Conservation (phyloP, 805 yeast species). For the Starmerella vaccinii region DNA sequence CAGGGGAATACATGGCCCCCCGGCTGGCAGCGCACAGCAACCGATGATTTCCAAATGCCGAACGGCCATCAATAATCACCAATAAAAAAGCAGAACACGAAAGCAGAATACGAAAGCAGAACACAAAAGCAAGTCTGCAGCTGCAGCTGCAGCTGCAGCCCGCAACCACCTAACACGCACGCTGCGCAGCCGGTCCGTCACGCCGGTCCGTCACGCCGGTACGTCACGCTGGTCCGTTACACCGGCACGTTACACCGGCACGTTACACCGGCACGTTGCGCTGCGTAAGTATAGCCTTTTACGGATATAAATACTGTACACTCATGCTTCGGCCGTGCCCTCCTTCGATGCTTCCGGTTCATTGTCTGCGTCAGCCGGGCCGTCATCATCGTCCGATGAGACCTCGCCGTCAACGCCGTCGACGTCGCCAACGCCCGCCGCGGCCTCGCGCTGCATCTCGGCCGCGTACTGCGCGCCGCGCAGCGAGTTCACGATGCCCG, state of each 20-base stretch:
- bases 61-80: neutral
- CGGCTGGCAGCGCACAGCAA: constrained; percentile 22
- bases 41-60: constrained; percentile 16
- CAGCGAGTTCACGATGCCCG: constrained; percentile 50
- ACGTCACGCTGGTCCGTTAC: too few species aligned
- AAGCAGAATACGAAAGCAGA: too few species aligned
- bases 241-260: too few species aligned
- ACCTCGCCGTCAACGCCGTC: constrained; percentile 19
- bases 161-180: too few species aligned
- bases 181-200: too few species aligned
- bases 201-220: too few species aligned
- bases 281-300: neutral
- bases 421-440: constrained; percentile 18
- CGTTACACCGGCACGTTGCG: too few species aligned
- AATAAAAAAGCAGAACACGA: neutral
- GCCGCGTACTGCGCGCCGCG: constrained; percentile 62
- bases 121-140: too few species aligned
- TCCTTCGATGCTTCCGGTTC: neutral
- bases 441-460: constrained; percentile 24
- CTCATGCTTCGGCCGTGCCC: constrained; percentile 1
- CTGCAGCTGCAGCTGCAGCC: too few species aligned
- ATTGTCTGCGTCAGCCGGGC: constrained; percentile 5
- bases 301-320: constrained; percentile 1
- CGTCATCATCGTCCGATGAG: constrained; percentile 13
- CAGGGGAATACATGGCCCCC: constrained; percentile 15